Conservation (phyloP, 768 basidiomycete genomes). For the Hypholoma fasciculare region DNA sequence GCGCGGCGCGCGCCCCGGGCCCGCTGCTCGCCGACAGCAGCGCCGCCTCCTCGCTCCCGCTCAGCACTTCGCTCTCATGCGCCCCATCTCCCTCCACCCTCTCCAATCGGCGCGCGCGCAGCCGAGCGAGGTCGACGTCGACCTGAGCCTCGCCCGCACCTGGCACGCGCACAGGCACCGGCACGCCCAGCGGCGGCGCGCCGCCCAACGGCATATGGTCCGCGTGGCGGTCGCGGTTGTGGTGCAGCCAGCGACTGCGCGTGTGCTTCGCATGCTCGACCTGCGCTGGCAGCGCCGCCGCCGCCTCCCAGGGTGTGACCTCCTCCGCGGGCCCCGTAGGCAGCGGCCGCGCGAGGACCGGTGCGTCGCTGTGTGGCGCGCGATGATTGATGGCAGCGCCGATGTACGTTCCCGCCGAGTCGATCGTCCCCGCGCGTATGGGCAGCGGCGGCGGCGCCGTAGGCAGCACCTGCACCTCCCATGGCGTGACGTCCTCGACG, state of each 20-base stretch:
- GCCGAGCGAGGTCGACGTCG: neutral
- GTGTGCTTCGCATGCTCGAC: neutral
- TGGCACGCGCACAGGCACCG: neutral
- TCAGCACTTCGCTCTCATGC: neutral
- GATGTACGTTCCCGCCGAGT: neutral
- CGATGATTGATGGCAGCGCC: neutral
- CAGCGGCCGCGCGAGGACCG: neutral
- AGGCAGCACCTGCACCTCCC: conserved; percentile 9
- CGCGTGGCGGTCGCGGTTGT: too few relatives aligned
- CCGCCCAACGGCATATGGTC: neutral
- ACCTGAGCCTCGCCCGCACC: neutral
- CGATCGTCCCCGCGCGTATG: neutral
- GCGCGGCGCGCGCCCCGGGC: neutral
- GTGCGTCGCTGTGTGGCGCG: neutral
- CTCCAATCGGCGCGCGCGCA: neutral
- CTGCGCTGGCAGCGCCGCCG: conserved; percentile 10
- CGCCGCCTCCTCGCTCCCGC: neutral
- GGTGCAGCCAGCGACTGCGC: neutral
- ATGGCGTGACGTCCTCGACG: conserved; percentile 18
- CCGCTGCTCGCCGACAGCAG: neutral
- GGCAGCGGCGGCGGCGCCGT: neutral
- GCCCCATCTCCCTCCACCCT: neutral
- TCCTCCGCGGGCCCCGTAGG: conserved; percentile 15
- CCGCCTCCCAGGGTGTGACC: conserved; percentile 23
- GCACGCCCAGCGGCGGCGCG: neutral